These are phyloP conservation scores for Komagataella kurtzmanii DNA, from an alignment of 805 yeast species.

Conservation along the genomic window DNA sequence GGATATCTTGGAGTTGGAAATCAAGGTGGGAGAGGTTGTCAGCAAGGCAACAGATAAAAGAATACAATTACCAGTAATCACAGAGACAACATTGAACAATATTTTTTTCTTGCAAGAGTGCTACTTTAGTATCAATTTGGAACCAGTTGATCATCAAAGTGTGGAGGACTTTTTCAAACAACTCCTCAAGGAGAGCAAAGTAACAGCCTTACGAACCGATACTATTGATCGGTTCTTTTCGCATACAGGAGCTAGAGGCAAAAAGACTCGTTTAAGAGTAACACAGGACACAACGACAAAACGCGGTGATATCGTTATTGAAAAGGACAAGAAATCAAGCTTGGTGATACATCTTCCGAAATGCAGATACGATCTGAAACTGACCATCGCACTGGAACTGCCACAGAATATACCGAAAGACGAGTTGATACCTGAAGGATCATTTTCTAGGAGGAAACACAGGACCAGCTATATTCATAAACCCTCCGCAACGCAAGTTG, in stretches of 20 bases:
- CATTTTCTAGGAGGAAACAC: constrained; percentile 28
- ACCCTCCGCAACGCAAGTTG: constrained; percentile 63
- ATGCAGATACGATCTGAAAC: constrained; percentile 60
- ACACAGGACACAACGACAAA: constrained; percentile 58
- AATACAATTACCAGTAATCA: constrained; percentile 49
- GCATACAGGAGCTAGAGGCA: constrained; percentile 48
- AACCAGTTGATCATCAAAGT: constrained; percentile 46
- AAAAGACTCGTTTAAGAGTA: constrained; percentile 51
- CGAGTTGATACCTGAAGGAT: constrained; percentile 34
- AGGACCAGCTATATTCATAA: constrained; percentile 60
- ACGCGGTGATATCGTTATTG: constrained; percentile 53
- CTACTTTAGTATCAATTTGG: constrained; percentile 52
- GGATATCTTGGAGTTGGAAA: constrained; percentile 55
- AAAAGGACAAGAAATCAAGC: constrained; percentile 64
- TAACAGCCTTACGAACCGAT: constrained; percentile 47
- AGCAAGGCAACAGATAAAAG: constrained; percentile 51
- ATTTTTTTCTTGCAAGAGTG: constrained; percentile 41
- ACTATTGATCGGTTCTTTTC: constrained; percentile 50
- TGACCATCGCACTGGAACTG: constrained; percentile 65
- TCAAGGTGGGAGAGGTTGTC: constrained; percentile 61
- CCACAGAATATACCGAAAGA: constrained; percentile 47
- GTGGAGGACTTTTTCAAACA: constrained; percentile 40
- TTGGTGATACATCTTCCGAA: constrained; percentile 64
- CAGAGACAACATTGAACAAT: constrained; percentile 44
- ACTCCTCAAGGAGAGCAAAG: constrained; percentile 37